Evolutionary conservation across 2,329 filamentous ascomycete species (phyloP), one percentile per base, ranked within the genome.

Genomic region (Rutstroemia sydowiana): DNA sequence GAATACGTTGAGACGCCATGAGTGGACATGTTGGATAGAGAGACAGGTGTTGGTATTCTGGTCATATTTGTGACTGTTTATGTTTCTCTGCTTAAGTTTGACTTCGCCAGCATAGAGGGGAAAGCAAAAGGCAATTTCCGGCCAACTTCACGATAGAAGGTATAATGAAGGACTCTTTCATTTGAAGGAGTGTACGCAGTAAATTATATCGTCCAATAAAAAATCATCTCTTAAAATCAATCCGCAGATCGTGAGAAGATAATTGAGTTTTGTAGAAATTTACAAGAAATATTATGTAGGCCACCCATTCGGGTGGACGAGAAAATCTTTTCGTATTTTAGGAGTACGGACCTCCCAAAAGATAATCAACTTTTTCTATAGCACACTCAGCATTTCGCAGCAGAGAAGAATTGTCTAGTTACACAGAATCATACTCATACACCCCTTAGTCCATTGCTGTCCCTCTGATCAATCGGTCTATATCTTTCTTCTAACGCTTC

Each of bases 401-500:
- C 39, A 48, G 51, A 49, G 51, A 52, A 45, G 31, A 44, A n/a
- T 37, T 26, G 39, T 53, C 32, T 49, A 53, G 44, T 53, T 53
- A 53, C 46, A 53, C 40, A 42, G 4, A 26, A 42, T 42, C 52
- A 41, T 53, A 34, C 28, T 64, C 61, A 67, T 58, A 67, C 58
- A 43, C 67, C 68, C 23, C 66, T 65, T 44, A 73, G 51, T 20
- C 62, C 57, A 39, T 66, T 65, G 44, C 69, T 68, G 10, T 66
- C 63, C 40, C 60, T 68, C 53, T 58, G 30, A 31, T 68, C 70
- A 54, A 77, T 65, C 0, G 73, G 73, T 58, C 65, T 71, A 61
- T 83, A 83, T 59, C 79, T 70, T 63, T 81, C 76, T 45, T 69
- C 71, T 48, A 84, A 66, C 39, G 73, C 70, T 62, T 81, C 74